These are phyloP conservation scores for Hippophae rhamnoides DNA, from an alignment of 306 rosid genomes.

Conservation along the genomic window DNA sequence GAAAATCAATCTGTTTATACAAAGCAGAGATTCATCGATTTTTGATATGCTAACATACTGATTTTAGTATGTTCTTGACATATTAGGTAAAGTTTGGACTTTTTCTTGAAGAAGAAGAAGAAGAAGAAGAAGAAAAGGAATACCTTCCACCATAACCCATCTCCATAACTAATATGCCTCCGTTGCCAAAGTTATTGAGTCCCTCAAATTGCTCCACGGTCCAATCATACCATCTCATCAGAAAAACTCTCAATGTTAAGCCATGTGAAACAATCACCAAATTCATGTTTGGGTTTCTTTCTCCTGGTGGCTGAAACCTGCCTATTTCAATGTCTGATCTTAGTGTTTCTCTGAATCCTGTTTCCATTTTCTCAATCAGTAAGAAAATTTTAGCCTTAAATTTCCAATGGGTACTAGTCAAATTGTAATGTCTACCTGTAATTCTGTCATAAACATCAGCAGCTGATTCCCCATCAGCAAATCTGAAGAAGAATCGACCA, in stretches of 20 bases:
- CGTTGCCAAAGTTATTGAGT: slow-evolving; percentile 55
- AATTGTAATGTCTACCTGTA: slow-evolving; percentile 35
- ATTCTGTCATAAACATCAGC: slow-evolving; percentile 96
- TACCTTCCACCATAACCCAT: slow-evolving; percentile 87
- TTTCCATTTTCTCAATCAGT: not conserved
- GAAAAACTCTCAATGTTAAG: slow-evolving; percentile 72
- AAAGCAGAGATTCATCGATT: too few relatives aligned
- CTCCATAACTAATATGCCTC: slow-evolving; percentile 62
- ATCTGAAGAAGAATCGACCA: slow-evolving; percentile 86
- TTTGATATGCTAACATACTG: too few relatives aligned
- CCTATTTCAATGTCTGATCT: slow-evolving; percentile 71
- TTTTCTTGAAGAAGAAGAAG: not conserved
- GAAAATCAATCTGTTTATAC: too few relatives aligned
- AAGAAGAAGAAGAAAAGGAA: not conserved
- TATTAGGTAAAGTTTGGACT: too few relatives aligned
- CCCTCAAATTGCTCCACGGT: slow-evolving; percentile 68
- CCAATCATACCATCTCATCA: slow-evolving; percentile 96
- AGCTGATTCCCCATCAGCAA: slow-evolving; percentile 87
- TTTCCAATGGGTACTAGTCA: too few relatives aligned
- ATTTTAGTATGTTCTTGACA: too few relatives aligned
- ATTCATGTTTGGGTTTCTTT: slow-evolving; percentile 48
- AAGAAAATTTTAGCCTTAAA: too few relatives aligned
- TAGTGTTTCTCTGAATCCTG: slow-evolving; percentile 88
- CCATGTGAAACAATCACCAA: slow-evolving; percentile 80
- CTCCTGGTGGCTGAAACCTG: slow-evolving; percentile 68